Base-by-base conservation (phyloP, 2,329 filamentous ascomycete genomes). In the Sarocladiaceae sp. region DNA sequence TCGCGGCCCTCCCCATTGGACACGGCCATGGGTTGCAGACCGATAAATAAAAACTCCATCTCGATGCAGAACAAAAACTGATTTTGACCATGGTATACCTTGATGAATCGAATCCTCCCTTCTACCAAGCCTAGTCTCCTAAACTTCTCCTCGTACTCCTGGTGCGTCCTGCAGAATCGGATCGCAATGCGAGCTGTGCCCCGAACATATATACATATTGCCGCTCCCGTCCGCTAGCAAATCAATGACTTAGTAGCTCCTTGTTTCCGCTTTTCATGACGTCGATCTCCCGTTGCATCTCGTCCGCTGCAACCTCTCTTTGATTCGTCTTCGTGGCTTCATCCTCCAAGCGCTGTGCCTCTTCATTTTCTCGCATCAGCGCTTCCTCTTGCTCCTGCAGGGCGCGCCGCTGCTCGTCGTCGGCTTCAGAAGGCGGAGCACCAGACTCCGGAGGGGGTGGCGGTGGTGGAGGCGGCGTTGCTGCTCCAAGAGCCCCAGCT, bases 281-380 rank as follows among this genome's bases (percentile, higher is more conserved):
- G 10, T 43, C 35, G 13, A 52, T 51, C 12, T 56, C 52, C 32
- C 53, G 52, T 31, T 53, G 50, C 47, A 55, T 51, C 27, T 46
- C 50, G 41, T 52, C 49, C 41, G 48, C 47, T 23, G 47, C 55
- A 6, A 50, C 51, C 46, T 59, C 58, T 50, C 57, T 44, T 34
- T 45, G 48, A 46, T 56, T 59, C 4, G 52, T 57, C 44, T 53
- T 51, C 18, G 57, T 62, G 37, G 64, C 68, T 48, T 73, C 71
- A 41, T 74, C 73, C 45, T 73, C 72, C 18, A 74, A 59, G 46
- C 72, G 61, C 51, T 76, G 67, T 1, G 72, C 73, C 52, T 77
- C 74, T 52, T 77, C 74, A 48, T 76, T 74, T 58, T 77, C 73
- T 33, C 66, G 64, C 56, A 72, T 59, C 12, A 76, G 57, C 20